Evolutionary conservation across 306 rosid genomes (phyloP).

Genomic region (Acacia crassicarpa): DNA sequence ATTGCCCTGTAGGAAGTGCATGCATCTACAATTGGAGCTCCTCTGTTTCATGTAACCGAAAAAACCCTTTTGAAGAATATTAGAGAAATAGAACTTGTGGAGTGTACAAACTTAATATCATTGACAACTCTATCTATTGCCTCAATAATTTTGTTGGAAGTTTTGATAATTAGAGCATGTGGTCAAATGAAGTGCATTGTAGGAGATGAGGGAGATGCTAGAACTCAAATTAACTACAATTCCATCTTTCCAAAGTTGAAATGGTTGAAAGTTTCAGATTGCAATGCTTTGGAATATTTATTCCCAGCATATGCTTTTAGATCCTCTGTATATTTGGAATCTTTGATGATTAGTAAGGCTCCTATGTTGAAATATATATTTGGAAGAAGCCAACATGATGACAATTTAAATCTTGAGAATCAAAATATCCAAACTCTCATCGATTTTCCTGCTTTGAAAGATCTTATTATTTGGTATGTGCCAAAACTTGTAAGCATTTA

Average conservation of each 20-base stretch:
- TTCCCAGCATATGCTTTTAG: neutral
- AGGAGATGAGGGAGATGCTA: neutral
- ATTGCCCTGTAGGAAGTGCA: neutral
- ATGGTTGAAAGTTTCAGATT: neutral
- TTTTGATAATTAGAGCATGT: neutral
- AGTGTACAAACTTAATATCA: neutral
- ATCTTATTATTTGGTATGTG: neutral
- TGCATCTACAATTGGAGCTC: neutral
- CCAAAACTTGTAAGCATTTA: neutral
- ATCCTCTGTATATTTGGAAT: neutral
- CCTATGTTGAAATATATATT: neutral
- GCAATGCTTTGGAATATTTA: neutral
- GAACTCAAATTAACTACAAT: neutral
- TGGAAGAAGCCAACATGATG: neutral
- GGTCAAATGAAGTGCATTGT: neutral
- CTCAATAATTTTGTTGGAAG: neutral
- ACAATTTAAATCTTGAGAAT: neutral
- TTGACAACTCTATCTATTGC: neutral
- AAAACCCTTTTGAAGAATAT: neutral
- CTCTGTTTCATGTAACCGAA: neutral
- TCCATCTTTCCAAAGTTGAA: neutral
- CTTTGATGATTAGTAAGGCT: neutral
- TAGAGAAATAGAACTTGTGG: neutral
- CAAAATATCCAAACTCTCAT: neutral
- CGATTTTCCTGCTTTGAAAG: neutral